Percentiles rank a stretch among this genome's conserved stretches.
Evolutionary conservation across 2,329 filamentous ascomycete species (phyloP).

Genomic region (Bisporella sp.): DNA sequence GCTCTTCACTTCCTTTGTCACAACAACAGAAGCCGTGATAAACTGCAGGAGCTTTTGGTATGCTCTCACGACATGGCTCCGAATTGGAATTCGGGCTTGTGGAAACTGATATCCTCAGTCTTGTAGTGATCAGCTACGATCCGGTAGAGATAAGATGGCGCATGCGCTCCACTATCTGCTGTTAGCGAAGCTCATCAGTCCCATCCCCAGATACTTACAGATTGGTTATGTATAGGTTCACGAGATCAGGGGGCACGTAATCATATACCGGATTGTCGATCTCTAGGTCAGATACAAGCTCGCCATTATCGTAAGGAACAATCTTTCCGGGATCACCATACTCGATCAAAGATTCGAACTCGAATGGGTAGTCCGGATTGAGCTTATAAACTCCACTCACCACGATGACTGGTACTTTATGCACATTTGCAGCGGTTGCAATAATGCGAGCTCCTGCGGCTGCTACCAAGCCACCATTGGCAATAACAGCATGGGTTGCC

Average conservation of each 20-base stretch:
- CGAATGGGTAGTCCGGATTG: slow-evolving; percentile 80
- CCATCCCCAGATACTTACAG: slow-evolving; percentile 44
- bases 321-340: slow-evolving; percentile 76
- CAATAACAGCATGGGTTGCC: slow-evolving; percentile 78
- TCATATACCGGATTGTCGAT: slow-evolving; percentile 77
- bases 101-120: slow-evolving; percentile 60
- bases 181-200: slow-evolving; percentile 17
- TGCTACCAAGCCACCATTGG: slow-evolving; percentile 80
- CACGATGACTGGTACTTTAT: slow-evolving; percentile 79
- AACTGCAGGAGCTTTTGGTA: no score
- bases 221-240: slow-evolving; percentile 83
- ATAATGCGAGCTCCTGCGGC: slow-evolving; percentile 79
- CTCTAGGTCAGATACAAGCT: slow-evolving; percentile 70
- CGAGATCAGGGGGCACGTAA: slow-evolving; percentile 68
- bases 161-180: slow-evolving; percentile 51
- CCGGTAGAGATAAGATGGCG: slow-evolving; percentile 64
- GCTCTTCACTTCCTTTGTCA: no score
- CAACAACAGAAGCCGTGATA: no score
- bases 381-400: slow-evolving; percentile 91
- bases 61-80: slow-evolving; percentile 6
- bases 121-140: slow-evolving; percentile 73
- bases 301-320: slow-evolving; percentile 71
- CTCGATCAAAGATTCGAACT: slow-evolving; percentile 76
- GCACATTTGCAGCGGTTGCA: slow-evolving; percentile 75
- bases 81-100: slow-evolving; percentile 30